Evolutionary conservation across 164 flowering plant genomes (phyloP).

Genomic region (Stephania japonica): DNA sequence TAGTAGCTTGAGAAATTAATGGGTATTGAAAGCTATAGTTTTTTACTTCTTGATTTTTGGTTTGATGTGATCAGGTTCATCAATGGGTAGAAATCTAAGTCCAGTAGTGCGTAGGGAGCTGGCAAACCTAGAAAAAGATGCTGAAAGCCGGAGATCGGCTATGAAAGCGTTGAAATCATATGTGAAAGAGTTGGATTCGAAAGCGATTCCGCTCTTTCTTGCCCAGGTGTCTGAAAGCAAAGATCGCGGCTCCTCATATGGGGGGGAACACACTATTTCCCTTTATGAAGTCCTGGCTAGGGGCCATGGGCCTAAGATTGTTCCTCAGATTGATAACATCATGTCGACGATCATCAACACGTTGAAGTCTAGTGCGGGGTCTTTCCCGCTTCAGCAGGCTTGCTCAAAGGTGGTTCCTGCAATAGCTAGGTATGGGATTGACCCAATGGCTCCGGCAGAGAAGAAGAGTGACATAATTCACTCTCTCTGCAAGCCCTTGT

Average conservation of each 20-base stretch:
- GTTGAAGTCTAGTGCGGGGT: conserved; percentile 71
- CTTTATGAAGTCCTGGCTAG: conserved; percentile 85
- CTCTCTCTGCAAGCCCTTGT: conserved; percentile 79
- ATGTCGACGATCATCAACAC: conserved; percentile 77
- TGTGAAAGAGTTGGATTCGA: conserved; percentile 80
- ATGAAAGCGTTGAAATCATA: conserved; percentile 79
- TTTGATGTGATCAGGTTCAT: conserved; percentile 6
- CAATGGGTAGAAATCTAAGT: conserved; percentile 75
- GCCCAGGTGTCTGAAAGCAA: conserved; percentile 81
- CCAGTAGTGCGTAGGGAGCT: conserved; percentile 60
- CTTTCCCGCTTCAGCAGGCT: conserved; percentile 84
- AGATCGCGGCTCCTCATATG: conserved; percentile 45
- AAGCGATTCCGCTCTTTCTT: conserved; percentile 70
- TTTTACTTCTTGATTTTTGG: too few relatives aligned
- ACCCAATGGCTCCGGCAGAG: conserved; percentile 62
- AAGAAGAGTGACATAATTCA: conserved; percentile 60
- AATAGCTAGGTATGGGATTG: conserved; percentile 81
- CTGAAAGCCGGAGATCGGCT: conserved; percentile 84
- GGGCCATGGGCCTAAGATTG: conserved; percentile 72
- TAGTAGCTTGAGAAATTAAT: not conserved
- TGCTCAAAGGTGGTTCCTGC: conserved; percentile 91
- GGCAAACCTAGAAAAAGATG: conserved; percentile 85
- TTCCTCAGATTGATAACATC: conserved; percentile 72
- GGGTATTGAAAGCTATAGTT: not conserved
- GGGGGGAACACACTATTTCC: conserved; percentile 78